Evolutionary conservation across 352 stramenopile genomes (phyloP).

Genomic region (Globisporangium megalacanthum): DNA sequence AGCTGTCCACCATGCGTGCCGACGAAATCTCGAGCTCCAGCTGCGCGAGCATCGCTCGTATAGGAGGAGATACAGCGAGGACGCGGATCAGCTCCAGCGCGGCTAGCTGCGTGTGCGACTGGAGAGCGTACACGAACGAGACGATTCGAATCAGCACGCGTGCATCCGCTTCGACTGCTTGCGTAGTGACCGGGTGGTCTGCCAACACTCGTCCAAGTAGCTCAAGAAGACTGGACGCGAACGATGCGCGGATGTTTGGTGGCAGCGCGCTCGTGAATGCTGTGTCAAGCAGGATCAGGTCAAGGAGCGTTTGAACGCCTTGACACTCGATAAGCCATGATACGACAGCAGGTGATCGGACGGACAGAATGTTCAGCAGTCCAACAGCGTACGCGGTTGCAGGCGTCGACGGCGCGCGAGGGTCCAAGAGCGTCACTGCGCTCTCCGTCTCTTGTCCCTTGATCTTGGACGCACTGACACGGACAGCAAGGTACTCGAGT

Average conservation of each 20-base stretch:
- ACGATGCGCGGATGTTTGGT: not conserved
- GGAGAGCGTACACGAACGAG: slow-evolving; percentile 18
- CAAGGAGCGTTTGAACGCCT: slow-evolving; percentile 4
- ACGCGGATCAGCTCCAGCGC: slow-evolving; percentile 20
- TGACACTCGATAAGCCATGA: slow-evolving; percentile 6
- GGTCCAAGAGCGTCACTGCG: slow-evolving; percentile 10
- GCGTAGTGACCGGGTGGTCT: not conserved
- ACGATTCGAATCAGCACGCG: slow-evolving; percentile 22
- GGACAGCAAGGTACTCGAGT: slow-evolving; percentile 8
- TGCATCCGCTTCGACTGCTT: slow-evolving; percentile 7
- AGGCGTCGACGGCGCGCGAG: slow-evolving; percentile 7
- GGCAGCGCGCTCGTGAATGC: not conserved
- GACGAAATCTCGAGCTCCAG: slow-evolving; percentile 2
- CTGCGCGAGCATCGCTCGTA: slow-evolving; percentile 8
- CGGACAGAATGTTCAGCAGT: slow-evolving; percentile 1
- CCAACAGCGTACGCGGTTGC: slow-evolving; percentile 8
- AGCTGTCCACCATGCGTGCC: not conserved
- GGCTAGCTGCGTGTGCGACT: slow-evolving; percentile 16
- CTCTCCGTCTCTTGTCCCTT: slow-evolving; percentile 6
- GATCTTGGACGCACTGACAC: slow-evolving; percentile 2
- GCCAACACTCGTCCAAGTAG: not conserved
- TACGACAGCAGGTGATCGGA: not conserved
- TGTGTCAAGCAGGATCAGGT: slow-evolving; percentile 5
- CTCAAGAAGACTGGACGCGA: not conserved
- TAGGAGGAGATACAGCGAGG: slow-evolving; percentile 5